These are phyloP conservation scores for Haplosporangium sp. DNA, from an alignment of 371 early-diverging fungal species.

Conservation along the genomic window DNA sequence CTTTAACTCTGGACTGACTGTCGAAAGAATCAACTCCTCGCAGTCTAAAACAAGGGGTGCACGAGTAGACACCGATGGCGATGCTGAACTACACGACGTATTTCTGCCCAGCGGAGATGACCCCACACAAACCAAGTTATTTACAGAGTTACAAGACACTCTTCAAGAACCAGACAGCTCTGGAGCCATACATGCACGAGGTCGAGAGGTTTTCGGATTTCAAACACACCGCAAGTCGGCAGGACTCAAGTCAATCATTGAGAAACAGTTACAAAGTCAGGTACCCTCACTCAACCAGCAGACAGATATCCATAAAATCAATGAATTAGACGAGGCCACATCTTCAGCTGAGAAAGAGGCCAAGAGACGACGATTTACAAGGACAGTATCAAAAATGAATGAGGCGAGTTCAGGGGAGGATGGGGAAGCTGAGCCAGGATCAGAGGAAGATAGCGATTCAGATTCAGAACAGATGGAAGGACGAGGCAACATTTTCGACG, in stretches of 20 bases:
- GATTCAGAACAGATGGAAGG: constrained; percentile 42
- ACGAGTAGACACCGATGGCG: constrained; percentile 15
- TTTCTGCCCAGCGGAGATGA: constrained; percentile 25
- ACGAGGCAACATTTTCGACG: constrained; percentile 27
- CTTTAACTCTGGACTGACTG: constrained; percentile 29
- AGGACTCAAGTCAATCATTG: constrained; percentile 33
- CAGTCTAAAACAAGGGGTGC: constrained; percentile 4
- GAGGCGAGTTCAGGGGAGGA: constrained; percentile 34
- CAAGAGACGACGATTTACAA: constrained; percentile 30
- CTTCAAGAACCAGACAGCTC: not conserved
- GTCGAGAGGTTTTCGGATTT: constrained; percentile 48
- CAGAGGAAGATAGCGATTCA: constrained; percentile 24
- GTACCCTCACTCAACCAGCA: not conserved
- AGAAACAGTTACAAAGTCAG: constrained; percentile 14
- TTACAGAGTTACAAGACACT: not conserved
- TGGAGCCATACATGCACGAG: constrained; percentile 15
- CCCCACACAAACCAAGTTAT: not conserved
- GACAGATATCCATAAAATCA: not conserved
- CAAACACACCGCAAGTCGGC: constrained; percentile 29
- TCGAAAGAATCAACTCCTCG: constrained; percentile 13
- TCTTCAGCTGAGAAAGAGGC: constrained; percentile 14
- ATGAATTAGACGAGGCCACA: not conserved
- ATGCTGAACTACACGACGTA: constrained; percentile 31
- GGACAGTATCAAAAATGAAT: constrained; percentile 35
- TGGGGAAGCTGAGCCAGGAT: constrained; percentile 25